Percentiles rank a stretch among this genome's conserved stretches.
Evolutionary conservation across 2,329 filamentous ascomycete genomes (phyloP).

Genomic region (Diaporthe longicolla): DNA sequence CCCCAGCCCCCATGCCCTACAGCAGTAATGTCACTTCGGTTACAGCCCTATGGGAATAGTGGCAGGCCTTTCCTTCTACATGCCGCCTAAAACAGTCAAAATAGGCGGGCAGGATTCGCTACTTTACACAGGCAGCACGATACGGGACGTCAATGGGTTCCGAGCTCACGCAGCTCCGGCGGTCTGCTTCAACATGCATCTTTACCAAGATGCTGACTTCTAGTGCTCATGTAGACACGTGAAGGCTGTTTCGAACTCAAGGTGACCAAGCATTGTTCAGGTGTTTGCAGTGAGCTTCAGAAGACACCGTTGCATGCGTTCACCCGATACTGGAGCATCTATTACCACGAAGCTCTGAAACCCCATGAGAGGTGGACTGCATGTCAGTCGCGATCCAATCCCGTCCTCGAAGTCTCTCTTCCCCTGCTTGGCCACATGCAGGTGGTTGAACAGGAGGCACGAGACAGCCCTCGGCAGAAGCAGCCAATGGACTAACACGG

Average conservation of each 20-base stretch:
- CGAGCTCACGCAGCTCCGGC: too few species aligned
- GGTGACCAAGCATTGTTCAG: not conserved
- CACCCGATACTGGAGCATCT: not conserved
- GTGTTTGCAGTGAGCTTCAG: not conserved
- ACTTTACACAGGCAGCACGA: not conserved
- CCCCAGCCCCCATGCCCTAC: not conserved
- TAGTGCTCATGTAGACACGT: not conserved
- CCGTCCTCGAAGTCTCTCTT: not conserved
- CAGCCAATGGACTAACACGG: conserved; percentile 22
- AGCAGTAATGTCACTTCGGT: not conserved
- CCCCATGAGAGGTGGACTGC: not conserved
- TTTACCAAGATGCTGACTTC: not conserved
- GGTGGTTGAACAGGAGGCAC: not conserved
- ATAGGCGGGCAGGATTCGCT: not conserved
- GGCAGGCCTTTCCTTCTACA: too few species aligned
- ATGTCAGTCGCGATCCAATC: too few species aligned
- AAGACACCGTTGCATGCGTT: not conserved
- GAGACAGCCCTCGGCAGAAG: not conserved
- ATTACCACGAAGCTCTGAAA: not conserved
- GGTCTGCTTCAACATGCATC: not conserved
- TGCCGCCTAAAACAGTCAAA: not conserved
- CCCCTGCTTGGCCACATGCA: not conserved
- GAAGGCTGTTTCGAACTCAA: not conserved
- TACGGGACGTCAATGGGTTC: not conserved
- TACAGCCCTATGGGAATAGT: not conserved